phyloP scores from a whole-genome alignment of 2,329 filamentous ascomycete species.

The Penicillium oxalicum region DNA sequence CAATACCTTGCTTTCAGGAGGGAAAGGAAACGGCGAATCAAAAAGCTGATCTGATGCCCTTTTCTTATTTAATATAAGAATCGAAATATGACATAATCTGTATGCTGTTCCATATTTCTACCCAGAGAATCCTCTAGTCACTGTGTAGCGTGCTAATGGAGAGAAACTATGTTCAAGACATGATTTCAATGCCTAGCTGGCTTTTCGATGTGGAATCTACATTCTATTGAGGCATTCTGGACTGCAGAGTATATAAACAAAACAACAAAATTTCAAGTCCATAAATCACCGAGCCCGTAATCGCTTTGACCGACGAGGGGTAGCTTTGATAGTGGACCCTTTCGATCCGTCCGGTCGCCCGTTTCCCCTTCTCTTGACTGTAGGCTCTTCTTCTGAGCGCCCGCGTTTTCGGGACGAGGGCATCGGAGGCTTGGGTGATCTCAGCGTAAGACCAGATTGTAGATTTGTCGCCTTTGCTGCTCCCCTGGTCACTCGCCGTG shows the following conservation, averaged over 20 bases:
- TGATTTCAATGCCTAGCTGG: too few species aligned
- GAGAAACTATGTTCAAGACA: too few species aligned
- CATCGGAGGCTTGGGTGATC: conserved; percentile 5
- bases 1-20: too few species aligned
- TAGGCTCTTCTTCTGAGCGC: conserved; percentile 7
- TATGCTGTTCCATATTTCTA: too few species aligned
- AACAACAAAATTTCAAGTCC: not conserved
- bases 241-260: not conserved
- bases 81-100: too few species aligned
- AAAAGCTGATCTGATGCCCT: too few species aligned
- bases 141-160: too few species aligned
- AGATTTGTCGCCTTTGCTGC: conserved; percentile 7
- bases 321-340: conserved; percentile 8
- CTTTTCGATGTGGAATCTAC: too few species aligned
- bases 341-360: conserved; percentile 5
- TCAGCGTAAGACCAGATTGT: conserved; percentile 5
- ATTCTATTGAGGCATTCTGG: not conserved
- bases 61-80: too few species aligned
- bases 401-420: conserved; percentile 8
- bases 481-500: conserved; percentile 8
- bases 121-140: too few species aligned
- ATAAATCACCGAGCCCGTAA: conserved; percentile 9
- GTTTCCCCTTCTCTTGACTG: conserved; percentile 2
- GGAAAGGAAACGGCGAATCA: too few species aligned
- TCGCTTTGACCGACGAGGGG: conserved; percentile 11